phyloP scores from a whole-genome alignment of 345 rosid species.

The Geranium brycei region DNA sequence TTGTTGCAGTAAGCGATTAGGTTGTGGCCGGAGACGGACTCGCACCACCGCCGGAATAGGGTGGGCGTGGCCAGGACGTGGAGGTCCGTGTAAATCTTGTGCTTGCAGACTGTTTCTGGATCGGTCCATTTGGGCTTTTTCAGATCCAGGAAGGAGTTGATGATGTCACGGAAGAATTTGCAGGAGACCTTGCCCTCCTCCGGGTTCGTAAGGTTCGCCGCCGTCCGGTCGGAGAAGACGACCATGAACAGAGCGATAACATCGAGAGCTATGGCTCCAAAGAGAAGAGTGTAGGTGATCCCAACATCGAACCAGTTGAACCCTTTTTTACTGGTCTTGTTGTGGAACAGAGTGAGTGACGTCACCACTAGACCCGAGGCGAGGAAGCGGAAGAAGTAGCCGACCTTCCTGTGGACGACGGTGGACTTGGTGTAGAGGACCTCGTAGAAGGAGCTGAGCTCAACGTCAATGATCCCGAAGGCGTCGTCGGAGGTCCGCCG shows the following conservation, averaged over 20 bases:
- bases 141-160: constrained; percentile 13
- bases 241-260: constrained; percentile 29
- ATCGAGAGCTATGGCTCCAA: constrained; percentile 43
- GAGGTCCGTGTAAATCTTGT: background rate
- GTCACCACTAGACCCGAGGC: constrained; percentile 19
- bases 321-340: constrained; percentile 13
- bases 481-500: background rate
- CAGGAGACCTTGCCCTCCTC: constrained; percentile 5
- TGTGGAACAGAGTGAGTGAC: constrained; percentile 25
- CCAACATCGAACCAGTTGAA: constrained; percentile 27
- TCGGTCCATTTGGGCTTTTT: constrained; percentile 4
- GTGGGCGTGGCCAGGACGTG: constrained; percentile 20
- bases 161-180: background rate
- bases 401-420: background rate
- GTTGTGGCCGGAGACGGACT: constrained; percentile 30
- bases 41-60: constrained; percentile 41
- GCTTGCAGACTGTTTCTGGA: background rate
- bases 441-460: constrained; percentile 11
- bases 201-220: constrained; percentile 14
- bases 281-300: constrained; percentile 38
- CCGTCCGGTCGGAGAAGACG: constrained; percentile 47
- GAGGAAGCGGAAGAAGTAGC: background rate
- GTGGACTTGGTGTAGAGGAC: constrained; percentile 7
- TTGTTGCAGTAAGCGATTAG: constrained; percentile 36
- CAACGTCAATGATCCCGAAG: constrained; percentile 3